A percentile compares a stretch with the other conserved stretches of the same genome.
Conservation (phyloP, 306 rosid genomes). For the Rosa rugosa region DNA sequence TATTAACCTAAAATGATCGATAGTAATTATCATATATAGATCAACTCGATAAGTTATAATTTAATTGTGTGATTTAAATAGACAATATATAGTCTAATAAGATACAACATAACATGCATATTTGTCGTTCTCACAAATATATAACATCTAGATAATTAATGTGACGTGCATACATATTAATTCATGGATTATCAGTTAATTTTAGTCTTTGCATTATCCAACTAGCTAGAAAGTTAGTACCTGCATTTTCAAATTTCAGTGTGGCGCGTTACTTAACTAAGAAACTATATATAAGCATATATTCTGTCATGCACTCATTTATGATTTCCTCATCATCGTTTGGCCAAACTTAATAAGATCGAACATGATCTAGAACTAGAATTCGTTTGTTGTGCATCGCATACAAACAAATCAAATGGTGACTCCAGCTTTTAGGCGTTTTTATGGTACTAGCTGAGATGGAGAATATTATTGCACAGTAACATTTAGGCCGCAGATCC, state of each 20-base stretch:
- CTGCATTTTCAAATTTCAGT: background rate
- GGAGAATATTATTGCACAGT: background rate
- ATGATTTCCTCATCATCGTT: background rate
- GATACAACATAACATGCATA: too few relatives aligned
- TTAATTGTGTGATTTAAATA: too few relatives aligned
- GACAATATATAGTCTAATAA: too few relatives aligned
- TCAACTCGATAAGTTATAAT: background rate
- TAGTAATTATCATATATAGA: too few relatives aligned
- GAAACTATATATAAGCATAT: background rate
- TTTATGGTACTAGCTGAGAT: background rate
- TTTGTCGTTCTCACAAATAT: too few relatives aligned
- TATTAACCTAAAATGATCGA: background rate
- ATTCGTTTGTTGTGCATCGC: background rate
- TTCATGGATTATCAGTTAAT: too few relatives aligned
- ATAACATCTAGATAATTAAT: too few relatives aligned
- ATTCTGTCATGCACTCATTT: background rate
- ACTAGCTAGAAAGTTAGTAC: background rate
- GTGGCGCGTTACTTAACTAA: background rate
- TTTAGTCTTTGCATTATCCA: too few relatives aligned
- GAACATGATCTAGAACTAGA: background rate
- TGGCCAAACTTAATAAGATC: background rate
- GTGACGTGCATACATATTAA: too few relatives aligned
- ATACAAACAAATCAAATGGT: background rate
- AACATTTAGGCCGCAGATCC: background rate
- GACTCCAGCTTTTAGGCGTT: background rate